Evolutionary conservation across 495 filamentous ascomycete genomes (phyloP).

Genomic region (Penicillium bialowiezense): DNA sequence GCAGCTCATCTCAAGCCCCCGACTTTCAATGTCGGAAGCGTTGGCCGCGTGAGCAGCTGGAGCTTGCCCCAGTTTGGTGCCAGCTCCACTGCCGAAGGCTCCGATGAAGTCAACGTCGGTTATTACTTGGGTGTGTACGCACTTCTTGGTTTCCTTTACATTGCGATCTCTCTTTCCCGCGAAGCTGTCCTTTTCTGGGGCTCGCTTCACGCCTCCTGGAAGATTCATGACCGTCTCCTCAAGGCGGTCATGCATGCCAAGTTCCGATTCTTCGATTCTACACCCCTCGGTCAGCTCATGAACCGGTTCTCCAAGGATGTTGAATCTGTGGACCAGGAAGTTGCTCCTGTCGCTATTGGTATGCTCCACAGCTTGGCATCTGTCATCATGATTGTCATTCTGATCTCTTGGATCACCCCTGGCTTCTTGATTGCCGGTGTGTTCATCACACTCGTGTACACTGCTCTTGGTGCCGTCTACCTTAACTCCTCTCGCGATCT

Average conservation of each 20-base stretch:
- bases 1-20: conserved; percentile 39
- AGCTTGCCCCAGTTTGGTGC: conserved; percentile 26
- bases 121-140: conserved; percentile 88
- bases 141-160: conserved; percentile 69
- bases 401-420: conserved; percentile 93
- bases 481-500: conserved; percentile 87
- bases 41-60: conserved; percentile 35
- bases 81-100: conserved; percentile 15
- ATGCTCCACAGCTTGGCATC: conserved; percentile 65
- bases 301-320: conserved; percentile 98
- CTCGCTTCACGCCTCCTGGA: conserved; percentile 82
- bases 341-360: conserved; percentile 83
- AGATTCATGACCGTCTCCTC: conserved; percentile 78
- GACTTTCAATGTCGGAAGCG: conserved; percentile 39
- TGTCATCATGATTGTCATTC: conserved; percentile 81
- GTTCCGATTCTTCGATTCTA: conserved; percentile 97
- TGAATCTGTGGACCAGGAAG: conserved; percentile 92
- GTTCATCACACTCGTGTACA: conserved; percentile 82
- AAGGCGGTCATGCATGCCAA: conserved; percentile 78
- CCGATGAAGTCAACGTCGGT: conserved; percentile 64
- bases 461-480: conserved; percentile 82
- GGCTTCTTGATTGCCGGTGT: conserved; percentile 84
- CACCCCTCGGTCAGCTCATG: conserved; percentile 94
- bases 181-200: conserved; percentile 91
- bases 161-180: conserved; percentile 69